Percentiles rank a stretch among this genome's conserved stretches.
Evolutionary conservation across 371 early-diverging fungal species (phyloP).

Genomic region (Apophysomyces elegans): DNA sequence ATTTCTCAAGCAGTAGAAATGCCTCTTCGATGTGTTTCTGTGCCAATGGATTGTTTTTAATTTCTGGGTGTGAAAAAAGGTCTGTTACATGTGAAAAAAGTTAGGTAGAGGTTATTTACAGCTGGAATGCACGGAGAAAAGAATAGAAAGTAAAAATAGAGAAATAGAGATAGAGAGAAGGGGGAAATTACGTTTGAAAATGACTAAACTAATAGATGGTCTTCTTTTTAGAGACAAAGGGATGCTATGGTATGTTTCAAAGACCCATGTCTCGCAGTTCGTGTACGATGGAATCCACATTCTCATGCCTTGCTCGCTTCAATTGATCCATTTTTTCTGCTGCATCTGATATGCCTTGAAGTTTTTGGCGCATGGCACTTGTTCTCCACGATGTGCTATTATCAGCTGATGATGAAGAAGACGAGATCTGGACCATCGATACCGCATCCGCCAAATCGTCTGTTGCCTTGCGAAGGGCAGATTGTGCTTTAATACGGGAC

Average conservation of each 20-base stretch:
- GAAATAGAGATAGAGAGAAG: no score
- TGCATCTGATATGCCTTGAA: conserved; percentile 8
- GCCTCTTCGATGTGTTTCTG: neutral
- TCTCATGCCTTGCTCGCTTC: conserved; percentile 12
- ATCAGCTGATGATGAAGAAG: neutral
- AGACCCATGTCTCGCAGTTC: conserved; percentile 9
- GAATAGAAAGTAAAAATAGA: neutral
- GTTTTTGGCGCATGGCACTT: conserved; percentile 15
- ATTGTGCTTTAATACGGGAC: conserved; percentile 13
- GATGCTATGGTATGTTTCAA: conserved; percentile 5
- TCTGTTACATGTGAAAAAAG: conserved; percentile 5
- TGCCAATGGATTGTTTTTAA: no score
- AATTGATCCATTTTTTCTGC: conserved; percentile 11
- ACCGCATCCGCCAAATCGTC: conserved; percentile 19
- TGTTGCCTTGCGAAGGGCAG: conserved; percentile 3
- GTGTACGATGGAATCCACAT: conserved; percentile 9
- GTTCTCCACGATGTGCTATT: neutral
- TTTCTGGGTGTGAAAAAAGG: neutral
- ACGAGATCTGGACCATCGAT: conserved; percentile 5
- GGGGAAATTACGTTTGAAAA: no score
- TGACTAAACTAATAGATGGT: neutral
- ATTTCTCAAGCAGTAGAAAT: neutral
- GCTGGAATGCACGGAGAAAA: conserved; percentile 2
- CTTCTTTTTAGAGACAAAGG: neutral
- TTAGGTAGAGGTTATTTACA: conserved; percentile 3